Evolutionary conservation across 306 rosid genomes (phyloP), one percentile per base, ranked within the genome.

Genomic region (Glycine soja): DNA sequence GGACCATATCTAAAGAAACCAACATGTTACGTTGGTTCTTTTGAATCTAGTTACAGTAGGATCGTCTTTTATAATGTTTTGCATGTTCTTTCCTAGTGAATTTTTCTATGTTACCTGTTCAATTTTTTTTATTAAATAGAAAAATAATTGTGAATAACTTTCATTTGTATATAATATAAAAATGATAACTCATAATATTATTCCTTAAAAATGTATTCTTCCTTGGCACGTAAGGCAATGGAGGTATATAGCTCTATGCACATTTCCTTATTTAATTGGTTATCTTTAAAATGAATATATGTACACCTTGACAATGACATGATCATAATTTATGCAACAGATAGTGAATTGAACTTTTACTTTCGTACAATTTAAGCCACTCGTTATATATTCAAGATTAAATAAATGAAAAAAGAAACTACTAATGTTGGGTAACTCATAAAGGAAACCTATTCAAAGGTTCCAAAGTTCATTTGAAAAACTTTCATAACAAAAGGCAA

Each of bases 311-410:
- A 82, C 83, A 80, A 86, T 86, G 86, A 82, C 82, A 79, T 40
- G 71, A 32, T 43, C 58, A 71, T 77, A 79, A 71, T 52, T 70
- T 71, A 71, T 36, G 74, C 80, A 70, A 66, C 50, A 18, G 46
- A 79, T 43, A 72, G 64, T 36, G 83, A 80, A 70, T 64, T 56
- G 52, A 63, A 67, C 82, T 83, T 83, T 80, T 51, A 72, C 87
- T 86, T 86, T 86, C 15, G 85, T 86, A 80, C 68, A 36, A 80
- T 73, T 77, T 14, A 83, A 83, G 89, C 75, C 52, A 66, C 52
- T 80, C 10, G n/a, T 38, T 12, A 6, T n/a, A 63, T 4, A 8
- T 58, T 64, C 72, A 75, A 53, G 56, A 69, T 51, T 79, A 64
- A 36, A 58, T 14, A 74, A 46, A 64, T 64, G 67, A 52, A 59